Evolutionary conservation across 176 grass and related monocot species (phyloP).

Genomic region (Areca catechu): DNA sequence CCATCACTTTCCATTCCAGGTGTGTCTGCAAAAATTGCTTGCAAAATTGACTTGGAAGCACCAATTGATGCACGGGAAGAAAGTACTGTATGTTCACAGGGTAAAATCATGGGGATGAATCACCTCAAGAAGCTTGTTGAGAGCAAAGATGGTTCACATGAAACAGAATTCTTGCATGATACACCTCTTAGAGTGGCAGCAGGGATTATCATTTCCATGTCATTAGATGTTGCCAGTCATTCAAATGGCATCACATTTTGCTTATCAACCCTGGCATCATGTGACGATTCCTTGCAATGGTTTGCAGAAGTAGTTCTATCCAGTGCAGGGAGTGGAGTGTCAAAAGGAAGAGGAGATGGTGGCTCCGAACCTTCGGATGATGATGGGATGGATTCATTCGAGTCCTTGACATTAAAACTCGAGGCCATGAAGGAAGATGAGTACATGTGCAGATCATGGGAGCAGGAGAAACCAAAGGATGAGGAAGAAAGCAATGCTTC

Average conservation of each 20-base stretch:
- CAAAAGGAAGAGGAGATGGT: constrained; percentile 8
- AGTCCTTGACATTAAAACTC: constrained; percentile 72
- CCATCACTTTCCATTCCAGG: constrained; percentile 14
- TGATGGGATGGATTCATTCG: constrained; percentile 53
- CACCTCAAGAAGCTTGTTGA: not conserved
- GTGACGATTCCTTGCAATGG: constrained; percentile 42
- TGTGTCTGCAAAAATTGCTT: constrained; percentile 25
- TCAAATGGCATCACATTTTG: not conserved
- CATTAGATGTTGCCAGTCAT: constrained; percentile 26
- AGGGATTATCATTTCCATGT: constrained; percentile 57
- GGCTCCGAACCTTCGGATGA: constrained; percentile 22
- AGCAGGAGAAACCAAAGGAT: constrained; percentile 18
- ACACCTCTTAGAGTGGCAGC: constrained; percentile 33
- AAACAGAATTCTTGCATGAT: constrained; percentile 5
- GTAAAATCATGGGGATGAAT: too few species aligned
- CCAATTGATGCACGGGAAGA: constrained; percentile 31
- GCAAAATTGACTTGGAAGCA: constrained; percentile 47
- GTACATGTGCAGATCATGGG: constrained; percentile 38
- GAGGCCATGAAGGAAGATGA: constrained; percentile 61
- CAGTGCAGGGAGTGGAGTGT: constrained; percentile 14
- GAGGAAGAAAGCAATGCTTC: constrained; percentile 36
- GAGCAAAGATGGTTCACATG: not conserved
- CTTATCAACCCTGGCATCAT: not conserved
- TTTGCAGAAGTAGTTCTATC: constrained; percentile 50
- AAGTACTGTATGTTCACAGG: too few species aligned